Conservation (phyloP, 768 basidiomycete genomes). For the Kondoa malvinella region DNA sequence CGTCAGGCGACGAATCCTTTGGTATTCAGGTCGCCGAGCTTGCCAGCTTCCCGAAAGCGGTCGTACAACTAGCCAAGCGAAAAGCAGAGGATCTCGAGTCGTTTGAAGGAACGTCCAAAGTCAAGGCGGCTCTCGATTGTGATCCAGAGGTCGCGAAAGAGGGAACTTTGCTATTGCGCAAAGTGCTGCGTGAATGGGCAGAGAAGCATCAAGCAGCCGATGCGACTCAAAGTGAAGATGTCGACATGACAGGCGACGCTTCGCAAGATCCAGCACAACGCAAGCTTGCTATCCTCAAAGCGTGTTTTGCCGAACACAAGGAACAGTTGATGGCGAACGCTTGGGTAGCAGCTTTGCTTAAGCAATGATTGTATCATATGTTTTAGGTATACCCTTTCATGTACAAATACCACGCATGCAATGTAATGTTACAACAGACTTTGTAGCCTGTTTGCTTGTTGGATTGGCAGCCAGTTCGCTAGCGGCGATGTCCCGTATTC, state of each 20-base stretch:
- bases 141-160: constrained; percentile 44
- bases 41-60: constrained; percentile 93
- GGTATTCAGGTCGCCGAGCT: constrained; percentile 94
- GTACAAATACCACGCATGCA: neutral
- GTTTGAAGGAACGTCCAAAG: constrained; percentile 44
- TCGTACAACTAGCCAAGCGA: constrained; percentile 49
- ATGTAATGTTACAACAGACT: too few relatives aligned
- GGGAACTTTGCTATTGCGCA: constrained; percentile 63
- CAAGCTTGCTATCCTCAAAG: constrained; percentile 43
- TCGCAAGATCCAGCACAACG: constrained; percentile 31
- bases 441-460: neutral
- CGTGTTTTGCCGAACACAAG: constrained; percentile 48
- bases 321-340: constrained; percentile 56
- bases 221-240: constrained; percentile 31
- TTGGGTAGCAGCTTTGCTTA: constrained; percentile 38
- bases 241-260: neutral
- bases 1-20: constrained; percentile 85
- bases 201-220: constrained; percentile 36
- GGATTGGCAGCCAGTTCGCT: constrained; percentile 11
- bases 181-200: constrained; percentile 56
- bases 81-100: constrained; percentile 57
- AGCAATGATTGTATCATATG: neutral
- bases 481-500: constrained; percentile 13
- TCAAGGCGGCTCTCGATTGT: neutral
- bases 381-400: neutral